These are phyloP conservation scores for Keithomyces neogunnii DNA, from an alignment of 2,329 filamentous ascomycete species.

Conservation along the genomic window DNA sequence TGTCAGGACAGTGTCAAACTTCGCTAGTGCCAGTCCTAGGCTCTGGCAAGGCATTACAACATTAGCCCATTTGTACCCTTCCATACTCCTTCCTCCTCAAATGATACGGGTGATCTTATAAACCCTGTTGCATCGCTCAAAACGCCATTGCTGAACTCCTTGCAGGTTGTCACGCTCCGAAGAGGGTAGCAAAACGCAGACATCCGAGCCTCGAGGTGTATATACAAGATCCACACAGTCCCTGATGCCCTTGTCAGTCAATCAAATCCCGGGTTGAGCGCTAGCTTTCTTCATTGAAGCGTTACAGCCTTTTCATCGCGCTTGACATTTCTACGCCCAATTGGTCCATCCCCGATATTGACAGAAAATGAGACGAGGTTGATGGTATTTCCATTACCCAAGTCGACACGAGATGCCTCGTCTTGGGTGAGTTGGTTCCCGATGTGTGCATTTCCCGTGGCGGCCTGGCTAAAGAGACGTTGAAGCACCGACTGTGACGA, in stretches of 20 bases:
- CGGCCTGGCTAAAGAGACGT: conserved; percentile 40
- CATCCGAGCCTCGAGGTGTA: neutral
- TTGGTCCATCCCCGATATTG: conserved; percentile 23
- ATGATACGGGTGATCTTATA: conserved; percentile 11
- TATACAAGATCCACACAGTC: neutral
- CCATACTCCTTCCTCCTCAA: neutral
- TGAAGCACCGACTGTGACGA: conserved; percentile 46
- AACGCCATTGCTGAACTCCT: conserved; percentile 22
- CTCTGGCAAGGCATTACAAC: neutral
- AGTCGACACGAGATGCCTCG: conserved; percentile 31
- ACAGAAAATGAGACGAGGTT: conserved; percentile 41
- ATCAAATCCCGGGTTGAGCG: too few species aligned
- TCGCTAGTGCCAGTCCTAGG: neutral
- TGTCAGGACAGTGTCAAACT: neutral
- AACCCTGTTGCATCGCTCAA: conserved; percentile 12
- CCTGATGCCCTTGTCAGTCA: neutral
- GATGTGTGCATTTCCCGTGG: conserved; percentile 18
- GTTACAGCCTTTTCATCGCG: conserved; percentile 2
- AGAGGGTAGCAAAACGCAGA: neutral
- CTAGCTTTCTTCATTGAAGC: neutral
- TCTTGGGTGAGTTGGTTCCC: conserved; percentile 26
- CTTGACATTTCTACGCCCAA: conserved; percentile 18
- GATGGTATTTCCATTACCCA: conserved; percentile 37
- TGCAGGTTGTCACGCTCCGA: conserved; percentile 13
- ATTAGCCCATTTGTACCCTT: neutral